Evolutionary conservation across 2,329 filamentous ascomycete genomes (phyloP), one percentile per base, ranked within the genome.

Genomic region (Hansfordia pulvinata): DNA sequence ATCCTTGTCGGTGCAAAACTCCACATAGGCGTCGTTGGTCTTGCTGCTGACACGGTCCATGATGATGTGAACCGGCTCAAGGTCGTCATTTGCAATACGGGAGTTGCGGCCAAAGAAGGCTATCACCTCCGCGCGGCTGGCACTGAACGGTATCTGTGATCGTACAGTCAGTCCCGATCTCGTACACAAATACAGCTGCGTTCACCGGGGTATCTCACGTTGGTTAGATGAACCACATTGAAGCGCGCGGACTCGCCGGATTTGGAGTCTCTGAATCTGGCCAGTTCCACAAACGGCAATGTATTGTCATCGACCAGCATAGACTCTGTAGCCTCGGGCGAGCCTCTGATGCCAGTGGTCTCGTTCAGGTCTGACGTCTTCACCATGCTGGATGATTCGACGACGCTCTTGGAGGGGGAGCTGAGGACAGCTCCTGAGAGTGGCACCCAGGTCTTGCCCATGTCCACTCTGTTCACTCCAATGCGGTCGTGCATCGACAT

Each of bases 41-140:
- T 74, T 75, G 41, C 62, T 62, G 3, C 66, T 68, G 13, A 62
- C 56, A n/a, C 68, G 60, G 29, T 75, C 70, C 69, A 75, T 74
- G 37, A 74, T 69, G 35, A 75, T 72, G 32, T 75, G 70, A 6
- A 76, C 54, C 1, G 66, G 62, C 38, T 72, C 69, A 5, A 66
- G 54, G 2, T 41, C 43, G 31, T 73, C 68, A 17, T 58, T 62
- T 24, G 71, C 44, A 18, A 74, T 58, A 30, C 58, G 62, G 13
- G 65, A 60, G 37, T 66, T 71, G 26, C 64, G 62, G 3, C 70
- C 70, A 11, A 75, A 52, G 37, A 74, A 68, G 2, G 69, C 68
- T 28, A 70, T 53, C 11, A 76, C 49, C 40, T 75, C 69, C 10
- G 60, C 43, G 4, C 64, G 59, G 14, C 53, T 63, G 25, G 64